Base-by-base conservation (phyloP, 108 stramenopile genomes). In the Cyclotella sp. region DNA sequence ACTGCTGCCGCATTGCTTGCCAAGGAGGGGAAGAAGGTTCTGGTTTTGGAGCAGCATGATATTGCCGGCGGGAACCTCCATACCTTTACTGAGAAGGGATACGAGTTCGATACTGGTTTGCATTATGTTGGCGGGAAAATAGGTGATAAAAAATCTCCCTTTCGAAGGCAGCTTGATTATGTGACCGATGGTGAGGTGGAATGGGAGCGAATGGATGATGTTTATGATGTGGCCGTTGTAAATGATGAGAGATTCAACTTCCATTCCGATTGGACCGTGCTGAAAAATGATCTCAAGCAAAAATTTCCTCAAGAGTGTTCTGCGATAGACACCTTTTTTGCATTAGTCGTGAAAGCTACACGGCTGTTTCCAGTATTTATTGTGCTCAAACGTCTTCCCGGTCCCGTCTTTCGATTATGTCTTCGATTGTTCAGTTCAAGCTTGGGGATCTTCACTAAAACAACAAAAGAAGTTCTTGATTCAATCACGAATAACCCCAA, bases 31-130 rank as follows among this genome's bases (percentile, higher is more conserved):
- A 84, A 77, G 62, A 85, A 65, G 42, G 85, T 85, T 9, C 46
- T 88, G 28, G 88, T 88, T 1, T 72, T 87, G 42, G 88, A 89
- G 61, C 88, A 89, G 71, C 77, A 78, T 34, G 78, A 88, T 54
- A 54, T 73, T 16, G 86, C 84, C 21, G 86, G 86, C 14, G 88
- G 88, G 8, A 82, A 83, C 43, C 34, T 78, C 12, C 86, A 89
- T 55, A 87, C 84, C 13, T 89, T 89, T 70, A 84, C 73, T 7
- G 70, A 84, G 44, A 60, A 82, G 34, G 88, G 88, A 27, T 87
- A 81, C 68, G 75, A 83, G n/a, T 89, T 87, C 49, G 85, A 86
- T 63, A 73, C 81, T 0, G 88, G 88, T 7, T 63, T 89, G 45
- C 88, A 89, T 80, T 89, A 89, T 64, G 72, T 84, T 52, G 78